Evolutionary conservation across 768 basidiomycete genomes (phyloP), one percentile per base, ranked within the genome.

Genomic region (Cystofilobasidium ferigula): DNA sequence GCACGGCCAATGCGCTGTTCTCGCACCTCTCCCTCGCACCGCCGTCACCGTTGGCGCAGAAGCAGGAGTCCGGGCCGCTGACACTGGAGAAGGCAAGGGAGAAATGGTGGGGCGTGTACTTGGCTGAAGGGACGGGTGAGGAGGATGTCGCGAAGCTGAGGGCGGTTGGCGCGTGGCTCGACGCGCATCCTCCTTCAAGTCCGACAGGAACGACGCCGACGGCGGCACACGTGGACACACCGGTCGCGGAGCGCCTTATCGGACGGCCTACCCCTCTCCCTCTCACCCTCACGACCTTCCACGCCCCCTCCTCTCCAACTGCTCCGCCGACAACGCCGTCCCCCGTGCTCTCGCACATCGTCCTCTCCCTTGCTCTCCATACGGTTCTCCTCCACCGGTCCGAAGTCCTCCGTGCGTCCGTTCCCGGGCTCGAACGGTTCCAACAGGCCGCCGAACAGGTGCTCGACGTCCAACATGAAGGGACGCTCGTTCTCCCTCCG

Each of bases 1-100:
- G 91, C 30, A 94, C 91, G n/a, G 92, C 91, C 48, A 97, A 98
- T 74, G 94, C 94, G 0, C 80, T 95, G 38, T 92, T 86, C 75
- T 80, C 83, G 8, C 85, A 88, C 9, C 76, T 91, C 34, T 93
- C 87, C 75, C 84, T 84, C 0, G 81, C 83, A 69, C 70, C 20
- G 20, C 3, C n/a, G 28, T 3, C 7, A 43, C 10, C 61, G 30
- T 18, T 20, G 45, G n/a, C 10, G 34, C 26, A 45, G 18, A 14
- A 8, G 32, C 9, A 61, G 40, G 28, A 16, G n/a, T n/a, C n/a
- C n/a, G n/a, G n/a, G 24, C 43, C 6, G 13, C 16, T n/a, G 20
- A 30, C 16, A 3, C 26, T 47, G 14, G 16, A 3, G 34, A 20
- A 12, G 4, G 32, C 38, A 26, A 18, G 38, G 24, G 22, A 40